Conservation (phyloP, 2,329 filamentous ascomycete genomes). For the Exophiala alcalophila region DNA sequence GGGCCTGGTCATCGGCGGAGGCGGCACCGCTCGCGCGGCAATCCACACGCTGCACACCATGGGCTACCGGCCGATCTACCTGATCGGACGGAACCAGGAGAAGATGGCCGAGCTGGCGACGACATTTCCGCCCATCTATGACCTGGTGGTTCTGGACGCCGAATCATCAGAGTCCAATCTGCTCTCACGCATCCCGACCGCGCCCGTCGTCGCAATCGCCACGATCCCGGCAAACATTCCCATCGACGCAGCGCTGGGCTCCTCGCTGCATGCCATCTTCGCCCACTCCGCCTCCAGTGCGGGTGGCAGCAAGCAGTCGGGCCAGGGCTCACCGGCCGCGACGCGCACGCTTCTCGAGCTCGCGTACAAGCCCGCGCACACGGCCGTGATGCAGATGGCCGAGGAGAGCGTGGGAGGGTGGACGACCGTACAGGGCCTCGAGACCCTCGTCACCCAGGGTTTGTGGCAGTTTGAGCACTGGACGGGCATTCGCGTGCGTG, state of each 20-base stretch:
- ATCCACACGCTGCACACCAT: conserved; percentile 83
- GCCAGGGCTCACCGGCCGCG: conserved; percentile 11
- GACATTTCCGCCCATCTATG: conserved; percentile 71
- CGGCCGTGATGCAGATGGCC: conserved; percentile 80
- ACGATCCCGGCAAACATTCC: conserved; percentile 87
- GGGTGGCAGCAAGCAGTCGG: conserved; percentile 1
- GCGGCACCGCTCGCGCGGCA: conserved; percentile 87
- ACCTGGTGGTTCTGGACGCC: conserved; percentile 62
- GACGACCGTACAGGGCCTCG: conserved; percentile 79
- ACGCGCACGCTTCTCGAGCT: conserved; percentile 68
- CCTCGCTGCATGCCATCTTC: conserved; percentile 59
- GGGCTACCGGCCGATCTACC: conserved; percentile 79
- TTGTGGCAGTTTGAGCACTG: conserved; percentile 81
- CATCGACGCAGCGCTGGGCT: conserved; percentile 68
- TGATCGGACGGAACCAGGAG: conserved; percentile 71
- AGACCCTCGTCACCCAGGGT: conserved; percentile 84
- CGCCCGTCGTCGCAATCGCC: conserved; percentile 73
- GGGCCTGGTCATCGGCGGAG: conserved; percentile 83
- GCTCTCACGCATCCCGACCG: neutral
- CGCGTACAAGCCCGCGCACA: conserved; percentile 88
- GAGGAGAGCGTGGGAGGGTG: conserved; percentile 64
- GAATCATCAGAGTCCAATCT: neutral
- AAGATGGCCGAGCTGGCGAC: conserved; percentile 67
- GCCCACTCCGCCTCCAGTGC: conserved; percentile 21
- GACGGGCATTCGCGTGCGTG: conserved; percentile 62